Evolutionary conservation across 352 stramenopile genomes (phyloP), one percentile per base, ranked within the genome.

Genomic region (Globisporangium iwayamae): DNA sequence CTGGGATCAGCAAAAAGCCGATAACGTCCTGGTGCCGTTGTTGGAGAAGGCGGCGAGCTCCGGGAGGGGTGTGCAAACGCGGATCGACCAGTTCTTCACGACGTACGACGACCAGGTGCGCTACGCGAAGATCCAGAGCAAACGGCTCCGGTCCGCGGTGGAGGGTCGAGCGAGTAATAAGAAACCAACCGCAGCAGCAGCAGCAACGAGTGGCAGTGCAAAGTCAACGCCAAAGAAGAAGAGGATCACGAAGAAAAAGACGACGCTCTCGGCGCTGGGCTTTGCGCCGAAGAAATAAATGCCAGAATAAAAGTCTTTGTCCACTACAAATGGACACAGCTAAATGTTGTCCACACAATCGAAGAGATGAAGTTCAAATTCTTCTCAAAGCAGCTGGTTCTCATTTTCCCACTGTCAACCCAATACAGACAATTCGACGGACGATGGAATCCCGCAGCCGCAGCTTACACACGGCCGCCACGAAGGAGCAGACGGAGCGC

Each of bases 31-130:
- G 32, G 67, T 92, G n/a, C 97, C 97, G 10, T 81, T 99, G 16
- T 74, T 89, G 68, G 73, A 90, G 54, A 84, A 85, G 28, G 74
- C 74, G 4, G 79, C 71, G 38, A 62, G 67, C 2, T 63, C 59
- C 1, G 63, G 60, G 2, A 57, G 67, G 1, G 79, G 80, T 2
- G 65, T 86, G 10, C 96, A 99, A 74, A 98, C 86, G 6, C 79
- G 96, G 14, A 89, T 99, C 39, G 96, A 99, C 68, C 87, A 87
- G 10, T 98, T 97, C 57, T 99, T 98, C 66, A 97, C 94, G 65
- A 90, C 78, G 22, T 99, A 99, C 72, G 86, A 99, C 54, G 96
- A 99, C 72, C 88, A 97, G 64, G 90, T 98, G 4, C 96, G 94
- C 64, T 98, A 98, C 68, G 96, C 96, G 2, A 89, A 97, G 62